Evolutionary conservation across 2,329 filamentous ascomycete species (phyloP), one percentile per base, ranked within the genome.

Genomic region (Fusarium illudens): DNA sequence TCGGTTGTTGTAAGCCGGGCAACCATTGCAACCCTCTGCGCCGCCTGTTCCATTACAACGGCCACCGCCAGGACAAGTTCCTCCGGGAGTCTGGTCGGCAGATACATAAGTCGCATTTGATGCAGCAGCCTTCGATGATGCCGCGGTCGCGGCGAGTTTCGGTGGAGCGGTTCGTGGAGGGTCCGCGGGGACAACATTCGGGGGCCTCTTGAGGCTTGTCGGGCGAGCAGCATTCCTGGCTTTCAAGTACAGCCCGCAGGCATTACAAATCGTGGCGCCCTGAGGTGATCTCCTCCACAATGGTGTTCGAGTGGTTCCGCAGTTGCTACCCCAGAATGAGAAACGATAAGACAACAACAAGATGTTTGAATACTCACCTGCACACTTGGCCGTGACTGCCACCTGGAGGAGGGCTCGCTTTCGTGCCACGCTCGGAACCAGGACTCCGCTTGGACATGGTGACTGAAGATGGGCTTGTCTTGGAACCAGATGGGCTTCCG

Each of bases 31-130:
- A 19, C 94, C 95, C 76, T 97, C 93, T 30, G 96, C 94, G 55
- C 96, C 96, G 44, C 96, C 96, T 20, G 96, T 98, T 49, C 96
- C 96, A 77, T 99, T 98, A 78, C 96, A 99, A 61, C 91, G 91
- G 36, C 96, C 96, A 65, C 95, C 95, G 34, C 96, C 96, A 13
- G 96, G 96, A 78, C 96, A 99, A 12, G 94, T 96, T n/a, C 96
- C 96, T 42, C 89, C 87, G 5, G 89, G 83, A 44, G 87, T 90
- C 70, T 92, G 89, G 74, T 94, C 92, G 5, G 91, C 91, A 19
- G 92, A 85, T 51, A 96, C 91, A 75, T 94, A 95, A 4, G 90
- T 93, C 29, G 91, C 76, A 62, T 79, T 83, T 17, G 81, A 75
- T 9, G 73, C 70, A 30, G 79, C 62, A 30, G 79, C 62, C 58